A percentile compares a stretch with the other conserved stretches of the same genome.
phyloP scores from a whole-genome alignment of 2,329 filamentous ascomycete genomes.

The Fusarium papillatum region DNA sequence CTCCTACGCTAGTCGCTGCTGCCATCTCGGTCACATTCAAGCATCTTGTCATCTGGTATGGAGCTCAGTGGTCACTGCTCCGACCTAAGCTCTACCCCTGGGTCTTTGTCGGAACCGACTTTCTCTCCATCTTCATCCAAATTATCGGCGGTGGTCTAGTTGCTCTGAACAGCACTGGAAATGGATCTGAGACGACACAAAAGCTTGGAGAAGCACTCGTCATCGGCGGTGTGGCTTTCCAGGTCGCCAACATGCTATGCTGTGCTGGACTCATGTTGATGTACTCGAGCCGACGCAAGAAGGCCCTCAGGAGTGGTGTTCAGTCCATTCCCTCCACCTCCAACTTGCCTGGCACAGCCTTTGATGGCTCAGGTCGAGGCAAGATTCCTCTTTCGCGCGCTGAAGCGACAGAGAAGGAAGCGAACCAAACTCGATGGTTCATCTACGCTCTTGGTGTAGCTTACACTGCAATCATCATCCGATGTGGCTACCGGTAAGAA shows the following conservation, averaged over 20 bases:
- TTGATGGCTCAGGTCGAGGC: background rate
- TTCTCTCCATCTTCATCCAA: slow-evolving; percentile 53
- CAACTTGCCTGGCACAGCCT: background rate
- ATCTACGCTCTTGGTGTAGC: slow-evolving; percentile 27
- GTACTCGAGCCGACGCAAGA: slow-evolving; percentile 23
- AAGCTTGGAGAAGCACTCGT: slow-evolving; percentile 35
- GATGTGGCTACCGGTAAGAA: slow-evolving; percentile 32
- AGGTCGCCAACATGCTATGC: slow-evolving; percentile 44
- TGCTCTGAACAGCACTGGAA: slow-evolving; percentile 18
- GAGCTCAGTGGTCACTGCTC: slow-evolving; percentile 54
- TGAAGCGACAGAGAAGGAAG: slow-evolving; percentile 27
- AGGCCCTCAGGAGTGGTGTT: slow-evolving; percentile 8
- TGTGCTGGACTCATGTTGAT: slow-evolving; percentile 34
- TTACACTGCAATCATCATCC: slow-evolving; percentile 32
- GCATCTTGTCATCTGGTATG: slow-evolving; percentile 58
- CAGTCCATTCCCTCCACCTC: background rate
- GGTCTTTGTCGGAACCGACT: slow-evolving; percentile 64
- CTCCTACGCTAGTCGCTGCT: slow-evolving; percentile 58
- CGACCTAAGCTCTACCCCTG: slow-evolving; percentile 59
- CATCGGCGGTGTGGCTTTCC: slow-evolving; percentile 43
- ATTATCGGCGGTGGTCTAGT: slow-evolving; percentile 33
- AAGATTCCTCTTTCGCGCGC: slow-evolving; percentile 19
- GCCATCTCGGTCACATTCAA: slow-evolving; percentile 62
- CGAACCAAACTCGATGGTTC: slow-evolving; percentile 14
- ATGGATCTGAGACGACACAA: slow-evolving; percentile 15